Evolutionary conservation across 2,329 filamentous ascomycete genomes (phyloP).

Genomic region (Myriosclerotinia duriaeana): DNA sequence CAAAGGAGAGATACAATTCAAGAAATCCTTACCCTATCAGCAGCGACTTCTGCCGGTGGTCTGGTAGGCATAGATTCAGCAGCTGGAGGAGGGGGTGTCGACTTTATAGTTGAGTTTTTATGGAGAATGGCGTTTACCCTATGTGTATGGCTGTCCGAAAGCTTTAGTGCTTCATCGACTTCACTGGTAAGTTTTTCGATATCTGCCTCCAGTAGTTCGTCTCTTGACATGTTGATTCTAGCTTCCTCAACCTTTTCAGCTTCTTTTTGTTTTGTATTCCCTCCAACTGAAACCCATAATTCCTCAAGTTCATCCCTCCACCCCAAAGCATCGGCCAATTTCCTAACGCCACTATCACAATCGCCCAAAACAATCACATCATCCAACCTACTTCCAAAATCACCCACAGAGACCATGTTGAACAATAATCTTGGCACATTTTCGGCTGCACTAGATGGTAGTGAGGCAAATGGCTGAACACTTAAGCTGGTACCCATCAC

Average conservation of each 20-base stretch:
- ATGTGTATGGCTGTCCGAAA: slow-evolving; percentile 38
- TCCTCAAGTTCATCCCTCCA: slow-evolving; percentile 82
- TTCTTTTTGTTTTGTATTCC: slow-evolving; percentile 52
- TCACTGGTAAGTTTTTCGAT: slow-evolving; percentile 42
- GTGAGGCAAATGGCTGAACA: slow-evolving; percentile 84
- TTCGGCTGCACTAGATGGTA: slow-evolving; percentile 64
- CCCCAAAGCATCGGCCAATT: slow-evolving; percentile 75
- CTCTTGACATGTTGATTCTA: slow-evolving; percentile 42
- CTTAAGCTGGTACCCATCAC: slow-evolving; percentile 85
- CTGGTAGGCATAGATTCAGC: not conserved
- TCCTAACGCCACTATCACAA: slow-evolving; percentile 78
- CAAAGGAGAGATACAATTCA: not conserved
- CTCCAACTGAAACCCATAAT: slow-evolving; percentile 69
- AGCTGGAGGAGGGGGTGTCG: not conserved
- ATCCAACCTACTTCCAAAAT: slow-evolving; percentile 72
- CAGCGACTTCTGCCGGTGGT: not conserved
- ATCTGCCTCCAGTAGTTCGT: slow-evolving; percentile 48
- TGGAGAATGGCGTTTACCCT: slow-evolving; percentile 35
- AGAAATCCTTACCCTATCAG: not conserved
- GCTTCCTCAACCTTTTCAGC: slow-evolving; percentile 26
- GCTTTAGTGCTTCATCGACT: slow-evolving; percentile 40
- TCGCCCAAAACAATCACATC: slow-evolving; percentile 82
- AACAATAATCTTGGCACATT: slow-evolving; percentile 76
- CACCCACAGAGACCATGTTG: slow-evolving; percentile 81
- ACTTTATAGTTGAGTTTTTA: slow-evolving; percentile 17